Conservation (phyloP, 371 early-diverging fungal genomes). For the Mortierella sp. region DNA sequence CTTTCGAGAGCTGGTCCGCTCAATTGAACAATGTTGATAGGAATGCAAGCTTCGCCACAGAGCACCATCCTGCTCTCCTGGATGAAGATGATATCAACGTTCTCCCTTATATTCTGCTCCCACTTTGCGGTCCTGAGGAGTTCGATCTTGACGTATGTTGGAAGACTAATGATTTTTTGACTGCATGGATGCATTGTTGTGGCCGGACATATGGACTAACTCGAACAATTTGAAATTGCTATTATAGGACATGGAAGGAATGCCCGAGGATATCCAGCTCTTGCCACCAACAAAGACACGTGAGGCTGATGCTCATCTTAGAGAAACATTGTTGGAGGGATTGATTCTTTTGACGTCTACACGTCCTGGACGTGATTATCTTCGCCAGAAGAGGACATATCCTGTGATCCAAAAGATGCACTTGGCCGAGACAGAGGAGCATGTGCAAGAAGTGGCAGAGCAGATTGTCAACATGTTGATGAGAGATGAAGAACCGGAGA, state of each 20-base stretch:
- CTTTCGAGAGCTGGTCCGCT: neutral
- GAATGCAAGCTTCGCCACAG: slow-evolving; percentile 88
- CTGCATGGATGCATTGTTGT: too few species aligned
- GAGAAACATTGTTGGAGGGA: slow-evolving; percentile 81
- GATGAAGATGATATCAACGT: slow-evolving; percentile 80
- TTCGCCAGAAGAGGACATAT: slow-evolving; percentile 88
- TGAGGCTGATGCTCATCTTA: slow-evolving; percentile 84
- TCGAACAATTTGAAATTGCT: neutral
- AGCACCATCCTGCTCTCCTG: slow-evolving; percentile 74
- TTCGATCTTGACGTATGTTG: slow-evolving; percentile 80
- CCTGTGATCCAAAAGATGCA: slow-evolving; percentile 89
- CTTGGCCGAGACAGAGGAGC: slow-evolving; percentile 70
- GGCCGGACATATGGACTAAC: neutral
- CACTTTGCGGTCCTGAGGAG: slow-evolving; percentile 94
- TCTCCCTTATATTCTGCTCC: slow-evolving; percentile 88
- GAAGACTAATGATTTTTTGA: neutral
- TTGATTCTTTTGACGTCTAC: slow-evolving; percentile 85
- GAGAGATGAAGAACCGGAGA: slow-evolving; percentile 79
- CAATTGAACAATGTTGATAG: slow-evolving; percentile 32
- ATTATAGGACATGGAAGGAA: slow-evolving; percentile 86
- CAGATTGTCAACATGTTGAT: slow-evolving; percentile 88
- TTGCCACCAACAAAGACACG: slow-evolving; percentile 88
- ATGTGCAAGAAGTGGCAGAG: slow-evolving; percentile 77
- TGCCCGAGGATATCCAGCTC: slow-evolving; percentile 94
- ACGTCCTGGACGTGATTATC: slow-evolving; percentile 79